A percentile compares a stretch with the other conserved stretches of the same genome.
These are phyloP conservation scores for Penicillium longicatenatum DNA, from an alignment of 495 filamentous ascomycete species.

Conservation along the genomic window DNA sequence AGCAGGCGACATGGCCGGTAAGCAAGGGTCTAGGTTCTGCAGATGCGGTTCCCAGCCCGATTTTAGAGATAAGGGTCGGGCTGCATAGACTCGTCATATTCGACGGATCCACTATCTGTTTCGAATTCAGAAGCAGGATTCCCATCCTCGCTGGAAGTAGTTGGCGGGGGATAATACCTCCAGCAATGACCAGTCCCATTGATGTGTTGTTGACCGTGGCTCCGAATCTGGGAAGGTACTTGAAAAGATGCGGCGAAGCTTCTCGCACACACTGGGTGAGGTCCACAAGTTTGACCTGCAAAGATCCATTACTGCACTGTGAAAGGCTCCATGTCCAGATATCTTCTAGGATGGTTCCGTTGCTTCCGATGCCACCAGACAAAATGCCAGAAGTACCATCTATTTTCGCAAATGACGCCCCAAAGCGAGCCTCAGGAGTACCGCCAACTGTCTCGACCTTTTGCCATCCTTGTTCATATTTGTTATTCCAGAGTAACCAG, in stretches of 20 bases:
- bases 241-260: constrained; percentile 20
- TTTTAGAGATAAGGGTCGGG: constrained; percentile 19
- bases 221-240: constrained; percentile 32
- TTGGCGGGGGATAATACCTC: constrained; percentile 41
- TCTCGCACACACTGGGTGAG: constrained; percentile 24
- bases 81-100: constrained; percentile 15
- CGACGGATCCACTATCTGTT: constrained; percentile 15
- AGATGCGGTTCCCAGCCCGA: constrained; percentile 24
- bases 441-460: constrained; percentile 40
- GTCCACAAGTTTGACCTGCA: constrained; percentile 29
- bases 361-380: constrained; percentile 64
- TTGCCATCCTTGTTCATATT: constrained; percentile 50
- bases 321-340: constrained; percentile 58
- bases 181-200: constrained; percentile 42
- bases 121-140: constrained; percentile 37
- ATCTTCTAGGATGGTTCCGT: constrained; percentile 60
- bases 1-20: constrained; percentile 61
- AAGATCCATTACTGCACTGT: constrained; percentile 23
- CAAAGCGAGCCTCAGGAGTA: constrained; percentile 58
- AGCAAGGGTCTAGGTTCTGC: constrained; percentile 58
- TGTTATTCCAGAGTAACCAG: constrained; percentile 65
- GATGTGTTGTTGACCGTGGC: constrained; percentile 37
- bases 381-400: constrained; percentile 54
- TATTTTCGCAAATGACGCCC: constrained; percentile 52
- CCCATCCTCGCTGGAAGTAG: constrained; percentile 35